Conservation (phyloP, 257 asterid genomes). For the Solanum infundibuliforme region DNA sequence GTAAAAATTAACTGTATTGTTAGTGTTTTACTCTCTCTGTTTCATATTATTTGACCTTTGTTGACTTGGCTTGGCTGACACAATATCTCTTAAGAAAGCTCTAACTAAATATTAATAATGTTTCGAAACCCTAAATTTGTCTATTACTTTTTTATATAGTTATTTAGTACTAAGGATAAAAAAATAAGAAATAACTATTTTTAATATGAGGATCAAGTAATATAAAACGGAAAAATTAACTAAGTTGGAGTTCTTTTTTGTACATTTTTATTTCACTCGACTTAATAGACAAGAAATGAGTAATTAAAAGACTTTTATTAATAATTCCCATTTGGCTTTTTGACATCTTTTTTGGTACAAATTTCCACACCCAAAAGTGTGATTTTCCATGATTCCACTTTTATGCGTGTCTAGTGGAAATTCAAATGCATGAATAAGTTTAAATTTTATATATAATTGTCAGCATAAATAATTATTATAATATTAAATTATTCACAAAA, state of each 20-base stretch:
- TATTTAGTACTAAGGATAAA: too few species aligned
- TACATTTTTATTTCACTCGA: not conserved
- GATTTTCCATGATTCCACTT: not conserved
- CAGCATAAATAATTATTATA: not conserved
- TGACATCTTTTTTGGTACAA: not conserved
- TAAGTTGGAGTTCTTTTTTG: not conserved
- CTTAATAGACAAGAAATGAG: not conserved
- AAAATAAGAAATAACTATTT: too few species aligned
- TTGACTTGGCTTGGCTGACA: not conserved
- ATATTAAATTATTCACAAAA: not conserved
- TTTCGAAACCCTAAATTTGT: not conserved
- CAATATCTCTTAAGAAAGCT: not conserved
- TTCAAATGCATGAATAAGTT: not conserved
- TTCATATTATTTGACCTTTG: not conserved
- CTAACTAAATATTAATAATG: not conserved
- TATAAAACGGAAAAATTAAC: too few species aligned
- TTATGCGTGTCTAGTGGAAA: slow-evolving; percentile 9
- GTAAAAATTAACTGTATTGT: not conserved
- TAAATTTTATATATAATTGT: not conserved
- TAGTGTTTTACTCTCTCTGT: too few species aligned
- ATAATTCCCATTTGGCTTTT: not conserved
- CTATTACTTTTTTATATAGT: too few species aligned
- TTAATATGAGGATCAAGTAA: too few species aligned
- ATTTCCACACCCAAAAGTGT: not conserved
- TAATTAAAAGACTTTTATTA: not conserved